phyloP scores from a whole-genome alignment of 108 stramenopile species.

The Cyclotella choctawhatcheeana region DNA sequence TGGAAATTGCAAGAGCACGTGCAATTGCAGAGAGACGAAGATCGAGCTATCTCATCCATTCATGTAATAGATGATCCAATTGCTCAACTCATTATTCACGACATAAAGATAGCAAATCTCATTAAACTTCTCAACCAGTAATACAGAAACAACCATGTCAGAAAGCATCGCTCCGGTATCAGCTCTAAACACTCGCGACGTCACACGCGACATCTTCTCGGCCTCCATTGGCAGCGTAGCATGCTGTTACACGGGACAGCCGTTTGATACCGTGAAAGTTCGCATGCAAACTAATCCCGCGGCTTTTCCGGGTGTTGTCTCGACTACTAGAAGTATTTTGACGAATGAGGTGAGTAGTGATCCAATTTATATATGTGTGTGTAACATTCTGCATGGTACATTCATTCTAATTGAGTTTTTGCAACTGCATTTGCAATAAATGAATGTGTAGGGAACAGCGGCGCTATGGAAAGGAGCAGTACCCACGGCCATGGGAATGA shows the following conservation, averaged over 20 bases:
- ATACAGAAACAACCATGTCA: slow-evolving; percentile 12
- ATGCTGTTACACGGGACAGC: slow-evolving; percentile 85
- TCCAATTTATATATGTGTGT: too few relatives aligned
- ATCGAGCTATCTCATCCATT: too few relatives aligned
- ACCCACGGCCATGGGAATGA: slow-evolving; percentile 89
- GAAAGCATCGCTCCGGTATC: slow-evolving; percentile 13
- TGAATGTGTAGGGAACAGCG: slow-evolving; percentile 30
- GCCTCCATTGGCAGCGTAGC: slow-evolving; percentile 79
- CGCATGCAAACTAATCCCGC: slow-evolving; percentile 83
- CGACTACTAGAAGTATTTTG: slow-evolving; percentile 57
- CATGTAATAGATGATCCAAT: too few relatives aligned
- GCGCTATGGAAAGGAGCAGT: slow-evolving; percentile 89
- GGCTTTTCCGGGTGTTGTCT: slow-evolving; percentile 51
- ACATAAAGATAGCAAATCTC: too few relatives aligned
- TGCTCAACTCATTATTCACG: too few relatives aligned
- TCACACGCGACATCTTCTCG: slow-evolving; percentile 85
- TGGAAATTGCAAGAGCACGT: too few relatives aligned
- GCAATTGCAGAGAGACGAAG: too few relatives aligned
- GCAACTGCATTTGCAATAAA: neutral
- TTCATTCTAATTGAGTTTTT: too few relatives aligned
- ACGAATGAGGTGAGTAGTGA: slow-evolving; percentile 60
- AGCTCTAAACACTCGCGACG: slow-evolving; percentile 63
- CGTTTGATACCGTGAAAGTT: slow-evolving; percentile 90
- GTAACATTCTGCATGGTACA: too few relatives aligned
- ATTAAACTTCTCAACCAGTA: too few relatives aligned